Evolutionary conservation across 305 asterid genomes (phyloP), one percentile per base, ranked within the genome.

Genomic region (Fraxinus angustifolia): DNA sequence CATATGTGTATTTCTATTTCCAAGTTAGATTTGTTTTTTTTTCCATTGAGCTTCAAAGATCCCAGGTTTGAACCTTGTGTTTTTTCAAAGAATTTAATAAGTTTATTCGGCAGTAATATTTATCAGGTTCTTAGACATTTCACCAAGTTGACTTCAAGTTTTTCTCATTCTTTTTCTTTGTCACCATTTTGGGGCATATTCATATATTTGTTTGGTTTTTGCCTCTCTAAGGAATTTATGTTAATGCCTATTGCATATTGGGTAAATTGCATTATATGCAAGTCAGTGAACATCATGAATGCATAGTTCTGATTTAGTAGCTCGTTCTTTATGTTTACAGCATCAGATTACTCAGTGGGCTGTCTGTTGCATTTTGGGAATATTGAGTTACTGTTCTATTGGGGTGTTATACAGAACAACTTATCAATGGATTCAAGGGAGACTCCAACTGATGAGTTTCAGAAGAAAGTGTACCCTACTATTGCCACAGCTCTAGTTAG

Each of bases 401-500:
- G 56, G 81, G 78, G 78, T 31, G 68, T 77, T 8, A n/a, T 67
- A 72, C 53, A 73, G 35, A 28, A 36, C 75, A 72, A 72, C 50
- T 35, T 53, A 38, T 28, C 68, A 82, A 94, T 94, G 97, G 94
- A 89, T 50, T 82, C 72, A 23, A 87, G 53, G 83, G 85, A 73
- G 83, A 48, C 35, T 80, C 77, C 75, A 67, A 84, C 42, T 19
- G 53, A 73, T 58, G 83, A 82, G 73, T 73, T 81, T 67, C 60
- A 85, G 77, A 78, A 67, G 33, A 86, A 77, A 74, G 86, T 68
- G 83, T 71, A 86, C 21, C 73, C 77, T 36, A 85, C 82, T 72
- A 84, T 94, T 19, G 56, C 82, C 53, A 84, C 90, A 67, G 90
- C 92, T 81, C 78, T 95, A 82, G 84, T 88, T 82, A 86, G 93